Evolutionary conservation across 2,329 filamentous ascomycete genomes (phyloP), one percentile per base, ranked within the genome.

Genomic region (Penicillium sp.): DNA sequence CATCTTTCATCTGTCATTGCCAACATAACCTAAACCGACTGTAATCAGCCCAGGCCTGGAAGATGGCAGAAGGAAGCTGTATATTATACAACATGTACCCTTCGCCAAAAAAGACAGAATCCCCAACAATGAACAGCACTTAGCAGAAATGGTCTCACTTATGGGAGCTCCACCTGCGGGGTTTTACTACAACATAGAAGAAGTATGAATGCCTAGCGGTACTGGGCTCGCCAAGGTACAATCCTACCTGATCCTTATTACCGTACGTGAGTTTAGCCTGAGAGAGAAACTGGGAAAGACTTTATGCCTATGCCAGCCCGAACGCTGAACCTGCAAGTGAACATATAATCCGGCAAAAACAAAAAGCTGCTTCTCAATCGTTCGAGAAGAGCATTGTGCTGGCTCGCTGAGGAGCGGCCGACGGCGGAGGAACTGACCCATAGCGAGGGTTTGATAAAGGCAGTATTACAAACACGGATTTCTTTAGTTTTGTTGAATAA

Each of bases 331-430:
- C 55, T 47, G 4, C 48, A 56, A 50, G 66, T 65, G 47, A 60
- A 45, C 23, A 58, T 60, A 44, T 61, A 69, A 35, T 47, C 53
- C 7, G 64, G 62, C 32, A 60, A 66, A 40, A 61, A 71, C 40
- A 66, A 58, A 52, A 54, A 45, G 2, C 53, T 62, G 29, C 69
- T 74, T 53, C 39, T 72, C 8, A 41, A 42, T 1, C 67, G 73
- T 36, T 55, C 72, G 40, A 63, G 65, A 13, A 69, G 65, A 46
- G 67, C 73, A 50, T 56, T 73, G 29, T 60, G 62, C 30, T 74
- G 70, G 71, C 32, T 67, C 16, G 65, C 66, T 2, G 67, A 70
- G 29, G 65, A 66, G 51, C 61, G 67, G 18, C 62, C 66, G 6
- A 58, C 62, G 29, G 67, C 67, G 1, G 60, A 62, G 23, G 62